Base-by-base conservation (phyloP, 2,329 filamentous ascomycete genomes). In the Cladorrhinum sp. region DNA sequence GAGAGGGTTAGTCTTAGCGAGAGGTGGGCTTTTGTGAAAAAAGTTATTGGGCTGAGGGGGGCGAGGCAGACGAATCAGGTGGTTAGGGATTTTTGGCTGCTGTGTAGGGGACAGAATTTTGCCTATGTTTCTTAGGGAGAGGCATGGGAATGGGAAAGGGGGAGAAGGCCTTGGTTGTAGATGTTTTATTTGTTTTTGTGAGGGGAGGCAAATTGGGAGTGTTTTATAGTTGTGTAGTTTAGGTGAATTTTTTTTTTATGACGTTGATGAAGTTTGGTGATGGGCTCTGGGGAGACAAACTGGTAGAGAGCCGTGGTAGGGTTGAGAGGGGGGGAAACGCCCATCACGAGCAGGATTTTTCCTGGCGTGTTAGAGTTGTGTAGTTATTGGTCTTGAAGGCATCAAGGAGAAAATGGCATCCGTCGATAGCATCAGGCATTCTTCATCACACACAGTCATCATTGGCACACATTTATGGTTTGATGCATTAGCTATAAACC, bases 31-130 rank as follows among this genome's bases (percentile, higher is more conserved):
- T 92, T 91, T 67, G 68, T 91, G 33, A 85, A 87, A 71, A 89
- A 87, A 69, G 71, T 92, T 9, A 75, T 88, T 30, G 85, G 77
- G 69, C 76, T 91, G 33, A 79, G 89, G 42, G 89, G 89, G 7
- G 79, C 82, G 1, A 80, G 82, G 64, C 76, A 80, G 55, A 91
- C 88, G 2, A 90, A 87, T 64, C 81, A 86, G 58, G 79, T 90
- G 1, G 84, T 91, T 2, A 82, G 84, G 61, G 87, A 90, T 28
- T 92, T 92, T 70, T 92, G 88, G 86, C 74, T 90, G n/a, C 79
- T 81, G 1, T 87, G 86, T 63, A 79, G 88, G 63, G 83, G 83
- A 6, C 80, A 81, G 0, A 85, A 77, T 67, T 88, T 86, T 72
- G 77, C 84, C 8, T 88, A 87, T 73, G 81, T 77, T 54, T 86